Evolutionary conservation across 768 basidiomycete species (phyloP), one percentile per base, ranked within the genome.

Genomic region (Auriscalpium vulgare): DNA sequence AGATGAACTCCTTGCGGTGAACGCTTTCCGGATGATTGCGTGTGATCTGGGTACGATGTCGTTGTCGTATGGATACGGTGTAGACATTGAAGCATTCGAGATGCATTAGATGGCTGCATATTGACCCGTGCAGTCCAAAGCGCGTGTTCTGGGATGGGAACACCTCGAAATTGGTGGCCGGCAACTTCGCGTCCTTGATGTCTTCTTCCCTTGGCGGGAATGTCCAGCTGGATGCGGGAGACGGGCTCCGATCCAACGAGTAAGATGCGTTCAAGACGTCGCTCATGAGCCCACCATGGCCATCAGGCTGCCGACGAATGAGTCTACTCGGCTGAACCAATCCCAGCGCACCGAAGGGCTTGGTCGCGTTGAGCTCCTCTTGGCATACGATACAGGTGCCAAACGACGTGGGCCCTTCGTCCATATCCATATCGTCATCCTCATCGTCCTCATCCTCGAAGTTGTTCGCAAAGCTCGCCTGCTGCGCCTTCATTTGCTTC

Each of bases 351-450:
- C 97, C 97, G 68, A 97, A 98, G 0, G 89, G 75, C 57, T 80
- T 78, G 14, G 78, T 71, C 2, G 78, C 66, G 61, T 83, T 88
- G 51, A 97, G 80, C 58, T 94, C 91, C 66, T 98, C 97, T 67
- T 98, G 97, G 63, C 97, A 99, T 10, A 98, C 94, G 59, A 99
- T 98, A 67, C 97, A 99, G n/a, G 87, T 88, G 2, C 95, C 95
- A 57, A 84, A 87, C 11, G 86, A 85, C 2, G 78, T 67, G 19
- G 76, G 66, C 48, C 76, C 74, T 16, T 78, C 78, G 1, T 69
- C 72, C 8, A 77, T 72, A 38, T 74, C 74, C 5, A 75, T 74
- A 64, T 79, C 81, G 7, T 81, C 78, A 1, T 81, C 81, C 6
- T 90, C 90, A 16, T 84, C 83, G 37, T 87, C 88, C 21, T 82